Evolutionary conservation across 257 asterid genomes (phyloP).

Genomic region (Striga asiatica): DNA sequence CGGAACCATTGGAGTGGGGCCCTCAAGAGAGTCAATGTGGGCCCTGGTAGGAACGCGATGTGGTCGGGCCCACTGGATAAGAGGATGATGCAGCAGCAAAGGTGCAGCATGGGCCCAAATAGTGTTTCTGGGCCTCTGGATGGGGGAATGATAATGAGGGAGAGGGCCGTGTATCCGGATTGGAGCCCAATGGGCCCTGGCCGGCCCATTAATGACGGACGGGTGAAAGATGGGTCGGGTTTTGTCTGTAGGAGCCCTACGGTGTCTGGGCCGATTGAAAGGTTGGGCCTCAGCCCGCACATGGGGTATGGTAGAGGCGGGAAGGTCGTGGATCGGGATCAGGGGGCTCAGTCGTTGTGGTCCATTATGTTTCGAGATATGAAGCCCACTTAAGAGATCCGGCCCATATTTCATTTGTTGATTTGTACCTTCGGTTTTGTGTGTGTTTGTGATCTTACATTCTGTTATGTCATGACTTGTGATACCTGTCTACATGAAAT

Average conservation of each 20-base stretch:
- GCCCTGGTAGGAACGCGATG: slow-evolving; percentile 23
- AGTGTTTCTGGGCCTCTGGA: slow-evolving; percentile 44
- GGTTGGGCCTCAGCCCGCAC: slow-evolving; percentile 48
- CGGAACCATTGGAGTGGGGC: slow-evolving; percentile 39
- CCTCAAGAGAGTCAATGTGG: slow-evolving; percentile 17
- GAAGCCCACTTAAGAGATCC: slow-evolving; percentile 51
- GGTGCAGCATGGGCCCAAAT: slow-evolving; percentile 17
- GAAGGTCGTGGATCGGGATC: slow-evolving; percentile 21
- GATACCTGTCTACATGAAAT: too few relatives aligned
- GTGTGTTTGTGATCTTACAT: background rate
- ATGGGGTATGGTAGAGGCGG: slow-evolving; percentile 25
- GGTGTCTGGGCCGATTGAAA: slow-evolving; percentile 43
- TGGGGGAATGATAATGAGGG: slow-evolving; percentile 27
- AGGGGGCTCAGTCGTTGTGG: slow-evolving; percentile 60
- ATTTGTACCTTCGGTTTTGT: too few relatives aligned
- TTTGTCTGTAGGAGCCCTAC: slow-evolving; percentile 32
- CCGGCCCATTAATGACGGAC: slow-evolving; percentile 13
- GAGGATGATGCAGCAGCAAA: slow-evolving; percentile 19
- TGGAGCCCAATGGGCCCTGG: slow-evolving; percentile 30
- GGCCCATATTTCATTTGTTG: background rate
- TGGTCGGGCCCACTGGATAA: slow-evolving; percentile 51
- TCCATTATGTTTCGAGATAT: slow-evolving; percentile 81
- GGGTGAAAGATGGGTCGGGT: slow-evolving; percentile 13
- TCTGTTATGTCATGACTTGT: too few relatives aligned
- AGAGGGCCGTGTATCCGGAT: slow-evolving; percentile 16